Percentiles rank a stretch among this genome's conserved stretches.
These are phyloP conservation scores for Debaryomyces prosopidis DNA, from an alignment of 805 yeast species.

Conservation along the genomic window DNA sequence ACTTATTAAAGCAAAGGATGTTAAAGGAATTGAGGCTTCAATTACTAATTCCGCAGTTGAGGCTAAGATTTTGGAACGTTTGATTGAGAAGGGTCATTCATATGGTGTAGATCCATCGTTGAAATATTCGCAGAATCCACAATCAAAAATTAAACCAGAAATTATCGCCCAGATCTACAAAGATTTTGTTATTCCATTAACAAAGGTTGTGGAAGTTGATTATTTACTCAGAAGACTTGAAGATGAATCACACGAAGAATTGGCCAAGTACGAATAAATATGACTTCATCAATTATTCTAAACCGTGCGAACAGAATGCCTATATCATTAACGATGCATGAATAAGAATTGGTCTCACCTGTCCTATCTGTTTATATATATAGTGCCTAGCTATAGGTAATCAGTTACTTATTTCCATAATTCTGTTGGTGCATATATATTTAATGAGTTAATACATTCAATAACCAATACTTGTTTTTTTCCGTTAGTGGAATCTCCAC, in stretches of 20 bases:
- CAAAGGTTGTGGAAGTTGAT: conserved; percentile 93
- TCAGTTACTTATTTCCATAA: too few species aligned
- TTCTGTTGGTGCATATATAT: too few species aligned
- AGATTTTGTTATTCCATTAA: conserved; percentile 87
- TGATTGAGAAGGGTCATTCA: conserved; percentile 76
- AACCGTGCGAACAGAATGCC: too few species aligned
- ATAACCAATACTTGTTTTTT: too few species aligned
- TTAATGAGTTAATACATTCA: too few species aligned
- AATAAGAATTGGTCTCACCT: too few species aligned
- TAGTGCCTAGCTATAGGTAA: too few species aligned
- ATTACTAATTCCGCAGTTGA: conserved; percentile 91
- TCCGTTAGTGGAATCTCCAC: too few species aligned
- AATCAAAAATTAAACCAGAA: conserved; percentile 79
- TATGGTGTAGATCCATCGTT: conserved; percentile 89
- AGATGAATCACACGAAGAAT: conserved; percentile 25
- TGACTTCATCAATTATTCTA: background rate
- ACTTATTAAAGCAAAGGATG: conserved; percentile 66
- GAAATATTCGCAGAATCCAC: conserved; percentile 63
- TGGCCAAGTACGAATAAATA: background rate
- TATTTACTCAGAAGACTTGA: conserved; percentile 83
- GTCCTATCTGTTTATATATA: too few species aligned
- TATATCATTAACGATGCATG: too few species aligned
- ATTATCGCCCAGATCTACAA: conserved; percentile 79
- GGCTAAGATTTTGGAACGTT: conserved; percentile 73
- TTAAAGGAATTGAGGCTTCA: conserved; percentile 69